A percentile compares a stretch with the other conserved stretches of the same genome.
phyloP scores from a whole-genome alignment of 1,284 basidiomycete genomes.

The Volvariella surrecta region DNA sequence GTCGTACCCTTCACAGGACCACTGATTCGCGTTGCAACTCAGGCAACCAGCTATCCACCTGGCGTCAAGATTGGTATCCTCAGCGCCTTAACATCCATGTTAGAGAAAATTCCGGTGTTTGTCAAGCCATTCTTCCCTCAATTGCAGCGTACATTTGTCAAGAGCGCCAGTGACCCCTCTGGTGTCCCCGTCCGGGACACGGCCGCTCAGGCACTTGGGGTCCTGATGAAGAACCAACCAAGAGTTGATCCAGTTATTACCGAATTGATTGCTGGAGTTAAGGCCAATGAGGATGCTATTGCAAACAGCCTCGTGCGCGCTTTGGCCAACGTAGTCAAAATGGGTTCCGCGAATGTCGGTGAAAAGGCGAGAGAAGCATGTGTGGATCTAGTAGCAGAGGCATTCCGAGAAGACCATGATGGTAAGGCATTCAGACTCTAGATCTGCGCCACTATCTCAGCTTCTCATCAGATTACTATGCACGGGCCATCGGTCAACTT shows the following conservation, averaged over 20 bases:
- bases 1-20: slow-evolving; percentile 96
- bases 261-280: slow-evolving; percentile 73
- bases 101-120: slow-evolving; percentile 79
- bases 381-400: slow-evolving; percentile 69
- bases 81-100: slow-evolving; percentile 73
- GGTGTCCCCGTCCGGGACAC: slow-evolving; percentile 75
- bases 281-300: slow-evolving; percentile 64
- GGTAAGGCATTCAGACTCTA: slow-evolving; percentile 36
- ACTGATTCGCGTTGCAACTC: slow-evolving; percentile 88
- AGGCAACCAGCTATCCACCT: slow-evolving; percentile 81
- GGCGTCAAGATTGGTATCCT: slow-evolving; percentile 89
- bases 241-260: slow-evolving; percentile 83
- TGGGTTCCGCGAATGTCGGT: slow-evolving; percentile 70
- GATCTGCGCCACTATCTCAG: slow-evolving; percentile 2
- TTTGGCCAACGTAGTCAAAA: slow-evolving; percentile 70
- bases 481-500: slow-evolving; percentile 60
- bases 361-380: slow-evolving; percentile 68
- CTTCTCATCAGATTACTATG: slow-evolving; percentile 53
- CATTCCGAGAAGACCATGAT: slow-evolving; percentile 68
- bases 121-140: slow-evolving; percentile 99
- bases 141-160: slow-evolving; percentile 94
- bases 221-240: slow-evolving; percentile 89
- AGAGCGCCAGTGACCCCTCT: slow-evolving; percentile 79
- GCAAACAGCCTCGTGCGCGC: slow-evolving; percentile 72
- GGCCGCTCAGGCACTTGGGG: slow-evolving; percentile 81